Conservation (phyloP, 768 basidiomycete genomes). For the Trametes punicea region DNA sequence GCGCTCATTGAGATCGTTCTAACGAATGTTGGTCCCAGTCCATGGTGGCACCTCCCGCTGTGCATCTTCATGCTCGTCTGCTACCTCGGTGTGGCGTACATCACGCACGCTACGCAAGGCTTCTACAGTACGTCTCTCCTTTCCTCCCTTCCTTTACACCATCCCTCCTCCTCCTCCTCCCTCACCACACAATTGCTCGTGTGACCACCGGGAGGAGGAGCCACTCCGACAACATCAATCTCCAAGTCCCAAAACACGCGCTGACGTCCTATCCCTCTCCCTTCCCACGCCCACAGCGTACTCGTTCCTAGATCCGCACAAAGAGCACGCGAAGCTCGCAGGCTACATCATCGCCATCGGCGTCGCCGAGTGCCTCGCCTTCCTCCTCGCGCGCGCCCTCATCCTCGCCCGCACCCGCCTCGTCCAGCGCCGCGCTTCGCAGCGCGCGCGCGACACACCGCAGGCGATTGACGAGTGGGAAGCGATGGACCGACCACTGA, state of each 20-base stretch:
- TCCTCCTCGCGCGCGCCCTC: conserved; percentile 43
- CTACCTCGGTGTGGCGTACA: conserved; percentile 68
- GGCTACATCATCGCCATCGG: conserved; percentile 63
- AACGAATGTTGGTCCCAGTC: conserved; percentile 49
- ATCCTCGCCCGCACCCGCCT: conserved; percentile 38
- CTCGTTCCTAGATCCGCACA: conserved; percentile 56
- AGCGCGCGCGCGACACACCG: conserved; percentile 18
- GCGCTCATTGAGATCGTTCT: conserved; percentile 55
- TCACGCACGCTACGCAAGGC: conserved; percentile 56
- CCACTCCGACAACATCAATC: neutral
- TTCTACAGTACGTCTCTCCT: conserved; percentile 59
- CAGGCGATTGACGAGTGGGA: conserved; percentile 46
- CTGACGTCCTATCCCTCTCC: neutral
- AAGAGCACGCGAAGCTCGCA: conserved; percentile 43
- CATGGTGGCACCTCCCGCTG: conserved; percentile 49
- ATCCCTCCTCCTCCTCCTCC: neutral
- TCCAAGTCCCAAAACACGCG: neutral
- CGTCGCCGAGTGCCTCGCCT: conserved; percentile 49
- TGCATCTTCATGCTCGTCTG: conserved; percentile 47
- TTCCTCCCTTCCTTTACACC: neutral
- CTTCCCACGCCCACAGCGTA: conserved; percentile 45
- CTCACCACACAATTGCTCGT: neutral
- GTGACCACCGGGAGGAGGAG: neutral
- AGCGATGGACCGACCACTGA: conserved; percentile 31
- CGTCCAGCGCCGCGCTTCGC: conserved; percentile 5